Base-by-base conservation (phyloP, 306 rosid species). In the Prosopis cineraria region DNA sequence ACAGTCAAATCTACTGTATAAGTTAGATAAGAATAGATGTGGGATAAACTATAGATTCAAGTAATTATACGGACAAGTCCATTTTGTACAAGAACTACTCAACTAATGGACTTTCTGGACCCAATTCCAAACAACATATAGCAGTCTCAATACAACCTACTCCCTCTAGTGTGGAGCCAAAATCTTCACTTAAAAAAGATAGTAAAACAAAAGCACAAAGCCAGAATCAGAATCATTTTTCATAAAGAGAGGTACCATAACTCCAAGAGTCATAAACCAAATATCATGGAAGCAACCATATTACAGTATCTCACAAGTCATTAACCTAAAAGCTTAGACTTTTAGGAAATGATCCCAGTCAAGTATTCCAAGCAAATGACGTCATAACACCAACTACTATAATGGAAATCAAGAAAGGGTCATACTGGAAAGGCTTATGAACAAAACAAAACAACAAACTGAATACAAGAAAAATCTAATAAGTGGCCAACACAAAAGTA, bases 1-100 rank as follows among this genome's bases (percentile, higher is more conserved):
- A 91, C 41, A 91, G 87, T 88, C 86, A 91, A 93, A 86, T 91
- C 99, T 93, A 93, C 80, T 83, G 88, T 87, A 95, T 81, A 76
- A 85, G 91, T 91, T 86, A 89, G 90, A 88, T 82, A 80, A 67
- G 85, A 85, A 86, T 75, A 77, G 82, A 86, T 33, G 81, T 50
- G 82, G 50, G 79, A 83, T 81, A 83, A 83, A 83, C 5, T 70
- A 58, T 73, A 58, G 64, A 69, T 60, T 43, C 74, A 77, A 73
- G 81, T 45, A 80, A 84, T 69, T 22, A 67, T 16, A 81, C 55
- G 74, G 84, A 79, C 14, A 45, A 60, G 75, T 59, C 71, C 79
- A 60, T 66, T 29, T 59, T 19, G 70, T 13, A 68, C 44, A 40
- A 59, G 36, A 68, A 59, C 77, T 27, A 3, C 70, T 33, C 22